Evolutionary conservation across 2,329 filamentous ascomycete genomes (phyloP).

Genomic region (Paecilomyces sp.): DNA sequence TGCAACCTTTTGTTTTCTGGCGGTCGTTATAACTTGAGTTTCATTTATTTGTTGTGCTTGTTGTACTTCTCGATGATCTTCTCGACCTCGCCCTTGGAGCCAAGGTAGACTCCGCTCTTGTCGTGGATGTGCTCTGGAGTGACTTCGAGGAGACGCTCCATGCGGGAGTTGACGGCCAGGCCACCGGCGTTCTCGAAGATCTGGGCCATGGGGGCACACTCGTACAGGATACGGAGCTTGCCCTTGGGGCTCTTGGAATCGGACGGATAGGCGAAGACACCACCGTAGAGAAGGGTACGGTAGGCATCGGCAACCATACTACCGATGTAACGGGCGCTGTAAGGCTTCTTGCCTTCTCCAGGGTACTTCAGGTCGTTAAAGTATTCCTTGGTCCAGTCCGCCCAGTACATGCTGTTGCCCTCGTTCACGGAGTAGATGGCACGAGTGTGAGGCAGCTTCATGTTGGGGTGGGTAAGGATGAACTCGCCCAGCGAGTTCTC

Average conservation of each 20-base stretch:
- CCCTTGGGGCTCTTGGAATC: constrained; percentile 99
- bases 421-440: constrained; percentile 98
- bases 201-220: constrained; percentile 98
- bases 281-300: constrained; percentile 88
- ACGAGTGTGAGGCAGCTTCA: constrained; percentile 73
- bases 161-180: constrained; percentile 82
- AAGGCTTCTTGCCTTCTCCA: constrained; percentile 67
- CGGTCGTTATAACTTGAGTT: not conserved
- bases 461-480: constrained; percentile 93
- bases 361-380: constrained; percentile 84
- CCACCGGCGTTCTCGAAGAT: constrained; percentile 98
- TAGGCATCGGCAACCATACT: constrained; percentile 99
- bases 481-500: constrained; percentile 97
- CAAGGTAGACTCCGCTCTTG: constrained; percentile 90
- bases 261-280: constrained; percentile 94
- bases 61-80: constrained; percentile 85
- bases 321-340: constrained; percentile 91
- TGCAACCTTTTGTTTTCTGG: not conserved
- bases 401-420: constrained; percentile 96
- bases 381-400: constrained; percentile 77
- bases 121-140: constrained; percentile 92
- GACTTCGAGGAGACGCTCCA: constrained; percentile 83
- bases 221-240: constrained; percentile 93
- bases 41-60: constrained; percentile 24
- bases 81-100: constrained; percentile 89